Percentiles rank a stretch among this genome's conserved stretches.
Conservation (phyloP, 139 green algal genomes). For the Chlorokybus atmophyticus region DNA sequence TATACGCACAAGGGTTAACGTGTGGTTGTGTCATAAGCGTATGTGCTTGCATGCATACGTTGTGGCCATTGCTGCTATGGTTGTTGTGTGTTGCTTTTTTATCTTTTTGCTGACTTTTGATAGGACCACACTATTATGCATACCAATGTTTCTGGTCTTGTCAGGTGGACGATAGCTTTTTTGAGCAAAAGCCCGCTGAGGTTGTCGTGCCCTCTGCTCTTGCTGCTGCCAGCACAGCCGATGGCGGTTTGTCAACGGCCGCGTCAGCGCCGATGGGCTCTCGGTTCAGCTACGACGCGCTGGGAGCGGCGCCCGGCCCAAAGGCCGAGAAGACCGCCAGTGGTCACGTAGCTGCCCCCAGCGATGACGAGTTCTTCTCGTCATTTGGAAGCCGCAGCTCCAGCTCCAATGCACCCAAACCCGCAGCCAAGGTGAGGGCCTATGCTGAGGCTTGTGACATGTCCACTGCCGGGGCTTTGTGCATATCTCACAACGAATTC, state of each 20-base stretch:
- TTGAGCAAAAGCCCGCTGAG: slow-evolving; percentile 28
- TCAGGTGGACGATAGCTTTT: slow-evolving; percentile 51
- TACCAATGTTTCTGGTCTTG: not conserved
- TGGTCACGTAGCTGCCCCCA: slow-evolving; percentile 15
- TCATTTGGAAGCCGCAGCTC: slow-evolving; percentile 16
- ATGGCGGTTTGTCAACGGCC: not conserved
- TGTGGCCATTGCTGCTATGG: not conserved
- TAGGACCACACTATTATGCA: not conserved
- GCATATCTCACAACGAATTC: not conserved
- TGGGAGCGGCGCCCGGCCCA: not conserved
- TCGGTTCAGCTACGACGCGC: slow-evolving; percentile 10
- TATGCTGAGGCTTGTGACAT: not conserved
- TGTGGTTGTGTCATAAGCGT: too few species aligned
- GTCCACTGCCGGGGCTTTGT: not conserved
- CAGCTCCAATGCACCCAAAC: slow-evolving; percentile 14
- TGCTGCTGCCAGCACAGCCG: not conserved
- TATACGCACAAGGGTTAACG: too few species aligned
- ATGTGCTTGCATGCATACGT: not conserved
- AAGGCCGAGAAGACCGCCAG: not conserved
- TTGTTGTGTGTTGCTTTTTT: not conserved
- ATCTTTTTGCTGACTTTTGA: not conserved
- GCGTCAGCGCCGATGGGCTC: slow-evolving; percentile 1
- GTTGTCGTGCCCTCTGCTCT: not conserved
- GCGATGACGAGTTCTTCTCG: slow-evolving; percentile 20
- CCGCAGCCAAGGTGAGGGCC: slow-evolving; percentile 10